These are phyloP conservation scores for Leucoagaricus sp. DNA, from an alignment of 1,284 basidiomycete genomes.

Conservation along the genomic window DNA sequence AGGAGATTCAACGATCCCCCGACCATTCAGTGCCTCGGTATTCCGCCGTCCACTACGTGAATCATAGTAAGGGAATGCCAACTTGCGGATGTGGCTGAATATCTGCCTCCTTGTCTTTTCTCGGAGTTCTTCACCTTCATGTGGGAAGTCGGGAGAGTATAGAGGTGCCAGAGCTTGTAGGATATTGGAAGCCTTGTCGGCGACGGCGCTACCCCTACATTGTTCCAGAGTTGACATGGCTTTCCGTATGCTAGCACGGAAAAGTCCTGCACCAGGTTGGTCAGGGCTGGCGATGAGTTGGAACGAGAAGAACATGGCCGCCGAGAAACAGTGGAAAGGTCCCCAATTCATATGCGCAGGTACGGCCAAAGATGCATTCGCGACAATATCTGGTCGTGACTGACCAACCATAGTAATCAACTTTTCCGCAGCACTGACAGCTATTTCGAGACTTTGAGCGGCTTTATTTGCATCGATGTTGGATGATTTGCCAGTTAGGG, in stretches of 20 bases:
- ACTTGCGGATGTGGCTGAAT: conserved; percentile 64
- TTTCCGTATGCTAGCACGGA: conserved; percentile 72
- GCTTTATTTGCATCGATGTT: conserved; percentile 44
- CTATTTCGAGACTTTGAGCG: conserved; percentile 65
- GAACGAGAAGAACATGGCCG: conserved; percentile 86
- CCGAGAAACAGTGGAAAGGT: conserved; percentile 79
- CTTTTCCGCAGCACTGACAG: conserved; percentile 72
- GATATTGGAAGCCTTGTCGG: conserved; percentile 72
- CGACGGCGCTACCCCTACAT: conserved; percentile 59
- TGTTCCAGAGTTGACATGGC: conserved; percentile 65
- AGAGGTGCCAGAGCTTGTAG: conserved; percentile 68
- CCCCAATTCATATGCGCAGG: conserved; percentile 83
- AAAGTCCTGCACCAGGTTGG: conserved; percentile 70
- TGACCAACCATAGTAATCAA: conserved; percentile 73
- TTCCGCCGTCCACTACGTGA: conserved; percentile 53
- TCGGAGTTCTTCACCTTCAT: conserved; percentile 46
- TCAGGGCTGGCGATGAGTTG: conserved; percentile 77
- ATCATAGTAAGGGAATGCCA: conserved; percentile 80
- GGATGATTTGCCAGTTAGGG: conserved; percentile 31
- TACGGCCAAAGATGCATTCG: conserved; percentile 65
- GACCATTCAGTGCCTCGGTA: conserved; percentile 46
- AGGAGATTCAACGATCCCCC: conserved; percentile 37
- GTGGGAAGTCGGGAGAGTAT: conserved; percentile 61
- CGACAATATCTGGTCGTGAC: conserved; percentile 69
- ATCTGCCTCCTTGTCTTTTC: conserved; percentile 62